Evolutionary conservation across 2,329 filamentous ascomycete genomes (phyloP), one percentile per base, ranked within the genome.

Genomic region (Elsinoe arachidis): DNA sequence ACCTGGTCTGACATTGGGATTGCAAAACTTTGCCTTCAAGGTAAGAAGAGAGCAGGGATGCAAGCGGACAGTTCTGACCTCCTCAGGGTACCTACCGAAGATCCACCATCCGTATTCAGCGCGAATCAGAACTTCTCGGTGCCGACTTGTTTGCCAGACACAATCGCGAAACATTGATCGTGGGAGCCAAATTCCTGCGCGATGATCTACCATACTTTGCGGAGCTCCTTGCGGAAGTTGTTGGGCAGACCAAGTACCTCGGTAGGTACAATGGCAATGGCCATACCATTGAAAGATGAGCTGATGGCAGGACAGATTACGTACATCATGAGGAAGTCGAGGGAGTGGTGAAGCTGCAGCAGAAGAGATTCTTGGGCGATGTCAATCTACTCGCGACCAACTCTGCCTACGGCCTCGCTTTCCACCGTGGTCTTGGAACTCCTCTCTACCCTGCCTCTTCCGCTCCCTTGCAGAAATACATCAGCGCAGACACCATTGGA

Each of bases 1-100:
- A 65, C 93, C 93, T 62, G 93, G 93, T 64, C 81, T 96, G 73
- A 87, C 92, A 63, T 87, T 91, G 70, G 92, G 87, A 59, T 82
- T 99, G 64, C 88, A 93, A 78, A 88, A 90, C 73, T 99, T 95
- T 78, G 92, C 95, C 64, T 99, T 96, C 84, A 95, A 95, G 88
- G 93, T 90, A 41, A 44, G 17, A 37, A 30, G 56, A 14, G 7
- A 21, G 7, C 7, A 21, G 26, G 33, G 37, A 26, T 39, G 12
- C 30, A 15, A 33, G 15, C 15, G 19, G 63, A 65, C 39, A 47
- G 15, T n/a, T 46, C 57, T 65, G 47, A 60, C 43, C 47, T 21
- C 30, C 37, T 61, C 68, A 92, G 87, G 90, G 86, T 80, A 99
- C 93, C 67, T 74, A 85, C 66, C 87, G 87, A 76, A 86, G 93